A percentile compares a stretch with the other conserved stretches of the same genome.
Conservation (phyloP, 2,329 filamentous ascomycete genomes). For the Pseudogymnoascus sp. region DNA sequence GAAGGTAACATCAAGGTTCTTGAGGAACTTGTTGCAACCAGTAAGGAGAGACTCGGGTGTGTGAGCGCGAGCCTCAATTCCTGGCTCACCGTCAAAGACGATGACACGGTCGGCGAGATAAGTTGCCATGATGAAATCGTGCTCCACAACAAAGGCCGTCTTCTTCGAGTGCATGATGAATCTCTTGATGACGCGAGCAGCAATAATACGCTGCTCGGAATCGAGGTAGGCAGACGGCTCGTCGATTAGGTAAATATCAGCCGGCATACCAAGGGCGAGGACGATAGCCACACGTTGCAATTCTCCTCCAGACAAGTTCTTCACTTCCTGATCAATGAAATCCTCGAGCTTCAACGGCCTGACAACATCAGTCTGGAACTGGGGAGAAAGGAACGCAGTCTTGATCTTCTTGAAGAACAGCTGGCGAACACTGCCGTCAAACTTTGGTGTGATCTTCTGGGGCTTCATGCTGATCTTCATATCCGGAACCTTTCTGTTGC, state of each 20-base stretch:
- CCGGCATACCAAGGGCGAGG: conserved; percentile 86
- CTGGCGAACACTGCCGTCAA: conserved; percentile 91
- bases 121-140: conserved; percentile 97
- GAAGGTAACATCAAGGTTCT: conserved; percentile 97
- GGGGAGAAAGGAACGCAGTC: conserved; percentile 87
- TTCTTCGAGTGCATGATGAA: conserved; percentile 99
- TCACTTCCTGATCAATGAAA: conserved; percentile 99
- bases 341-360: conserved; percentile 99
- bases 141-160: conserved; percentile 97
- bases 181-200: conserved; percentile 94
- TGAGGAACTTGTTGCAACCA: conserved; percentile 92
- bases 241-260: conserved; percentile 97
- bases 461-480: conserved; percentile 99
- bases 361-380: conserved; percentile 99
- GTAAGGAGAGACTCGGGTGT: conserved; percentile 84
- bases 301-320: conserved; percentile 98
- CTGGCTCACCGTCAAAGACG: conserved; percentile 92
- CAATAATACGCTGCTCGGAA: conserved; percentile 97
- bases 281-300: conserved; percentile 98
- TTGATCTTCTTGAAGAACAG: conserved; percentile 99
- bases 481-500: conserved; percentile 66
- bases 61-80: conserved; percentile 81
- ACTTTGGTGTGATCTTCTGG: conserved; percentile 98
- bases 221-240: conserved; percentile 97
- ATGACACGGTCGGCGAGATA: conserved; percentile 86